phyloP scores from a whole-genome alignment of 2,329 filamentous ascomycete genomes.

The Exophiala alcalophila region DNA sequence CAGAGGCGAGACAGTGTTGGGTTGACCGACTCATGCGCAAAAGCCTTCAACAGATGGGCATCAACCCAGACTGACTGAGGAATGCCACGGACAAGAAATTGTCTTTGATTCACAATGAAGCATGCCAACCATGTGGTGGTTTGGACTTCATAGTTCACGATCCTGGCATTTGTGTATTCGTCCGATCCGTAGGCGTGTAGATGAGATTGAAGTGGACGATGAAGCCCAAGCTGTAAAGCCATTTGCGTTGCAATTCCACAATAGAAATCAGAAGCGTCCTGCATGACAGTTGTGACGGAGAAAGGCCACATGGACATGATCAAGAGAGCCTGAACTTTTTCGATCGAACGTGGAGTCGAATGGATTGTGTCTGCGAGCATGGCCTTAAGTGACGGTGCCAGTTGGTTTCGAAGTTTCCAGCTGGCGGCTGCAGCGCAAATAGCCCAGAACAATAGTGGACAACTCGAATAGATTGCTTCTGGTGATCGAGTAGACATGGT shows the following conservation, averaged over 20 bases:
- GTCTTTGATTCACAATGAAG: conserved; percentile 21
- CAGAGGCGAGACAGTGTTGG: conserved; percentile 4
- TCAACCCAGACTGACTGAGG: conserved; percentile 6
- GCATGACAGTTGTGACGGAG: conserved; percentile 24
- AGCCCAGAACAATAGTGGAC: conserved; percentile 12
- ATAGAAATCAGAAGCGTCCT: conserved; percentile 22
- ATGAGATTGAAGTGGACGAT: conserved; percentile 25
- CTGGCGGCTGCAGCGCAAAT: conserved; percentile 7
- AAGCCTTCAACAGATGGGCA: conserved; percentile 6
- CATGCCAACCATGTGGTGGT: conserved; percentile 28
- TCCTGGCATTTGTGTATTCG: conserved; percentile 15
- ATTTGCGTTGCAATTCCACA: conserved; percentile 24
- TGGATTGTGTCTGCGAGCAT: conserved; percentile 25
- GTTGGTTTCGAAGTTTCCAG: conserved; percentile 5
- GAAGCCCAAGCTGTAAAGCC: conserved; percentile 27
- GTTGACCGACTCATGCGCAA: conserved; percentile 1
- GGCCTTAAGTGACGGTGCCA: conserved; percentile 4
- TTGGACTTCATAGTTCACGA: conserved; percentile 17
- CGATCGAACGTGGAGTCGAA: conserved; percentile 22
- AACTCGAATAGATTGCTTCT: conserved; percentile 4
- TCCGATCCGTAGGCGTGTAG: conserved; percentile 23
- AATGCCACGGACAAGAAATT: conserved; percentile 2
- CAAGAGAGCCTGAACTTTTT: conserved; percentile 27
- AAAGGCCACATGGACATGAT: conserved; percentile 30
- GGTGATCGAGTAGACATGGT: conserved; percentile 10